These are phyloP conservation scores for Pyronema omphalodes DNA, from an alignment of 495 filamentous ascomycete genomes.

Conservation along the genomic window DNA sequence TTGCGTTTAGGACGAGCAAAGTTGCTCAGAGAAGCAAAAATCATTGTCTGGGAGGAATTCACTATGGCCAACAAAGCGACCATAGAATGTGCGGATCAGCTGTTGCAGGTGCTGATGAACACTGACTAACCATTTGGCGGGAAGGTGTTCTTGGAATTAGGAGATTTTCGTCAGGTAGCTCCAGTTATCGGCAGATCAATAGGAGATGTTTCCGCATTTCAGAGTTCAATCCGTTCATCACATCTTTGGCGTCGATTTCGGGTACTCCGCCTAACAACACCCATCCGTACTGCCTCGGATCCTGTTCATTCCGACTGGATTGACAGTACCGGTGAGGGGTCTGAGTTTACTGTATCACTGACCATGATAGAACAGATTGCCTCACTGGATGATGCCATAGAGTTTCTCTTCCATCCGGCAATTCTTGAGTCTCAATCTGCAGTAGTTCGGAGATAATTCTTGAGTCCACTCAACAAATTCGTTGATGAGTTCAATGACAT, in stretches of 20 bases:
- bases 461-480: conserved; percentile 3
- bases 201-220: not conserved
- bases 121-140: conserved; percentile 4
- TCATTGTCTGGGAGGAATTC: conserved; percentile 6
- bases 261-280: not conserved
- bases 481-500: conserved; percentile 4
- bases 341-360: not conserved
- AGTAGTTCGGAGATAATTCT: not conserved
- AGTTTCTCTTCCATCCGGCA: not conserved
- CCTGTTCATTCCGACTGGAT: not conserved
- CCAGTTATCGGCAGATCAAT: not conserved
- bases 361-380: not conserved
- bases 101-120: not conserved
- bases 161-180: conserved; percentile 7
- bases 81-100: not conserved
- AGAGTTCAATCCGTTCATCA: not conserved
- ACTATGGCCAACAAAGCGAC: not conserved
- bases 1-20: not conserved
- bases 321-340: not conserved
- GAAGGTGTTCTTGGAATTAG: conserved; percentile 5
- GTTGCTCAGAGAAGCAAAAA: not conserved
- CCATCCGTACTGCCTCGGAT: conserved; percentile 2
- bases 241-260: not conserved
- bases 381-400: not conserved
- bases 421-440: not conserved